Evolutionary conservation across 371 early-diverging fungal genomes (phyloP), one percentile per base, ranked within the genome.

Genomic region (Lichtheimia corymbifera): DNA sequence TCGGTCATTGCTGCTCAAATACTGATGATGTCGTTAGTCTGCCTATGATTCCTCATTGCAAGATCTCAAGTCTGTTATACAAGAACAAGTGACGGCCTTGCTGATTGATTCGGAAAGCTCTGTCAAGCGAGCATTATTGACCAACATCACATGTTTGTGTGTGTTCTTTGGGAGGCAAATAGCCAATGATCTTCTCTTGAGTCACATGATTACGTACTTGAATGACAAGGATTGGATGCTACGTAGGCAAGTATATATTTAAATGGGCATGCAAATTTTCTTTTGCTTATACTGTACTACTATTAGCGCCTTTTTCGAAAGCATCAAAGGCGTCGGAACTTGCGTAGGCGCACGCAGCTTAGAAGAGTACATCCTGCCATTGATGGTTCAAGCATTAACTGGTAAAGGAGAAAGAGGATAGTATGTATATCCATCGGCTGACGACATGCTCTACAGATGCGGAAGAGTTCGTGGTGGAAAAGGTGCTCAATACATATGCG

Each of bases 211-310:
- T 60, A 97, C 97, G 0, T 97, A 94, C 60, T 78, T 97, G 49
- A 97, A 97, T 69, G 97, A 94, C 53, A 82, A 86, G 25, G 96
- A 96, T 61, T 94, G 95, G 96, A 87, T 87, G 81, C 73, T 97
- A 47, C 80, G 96, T 76, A 86, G 90, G 91, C 89, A 47, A 47
- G 35, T 35, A 35, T 35, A 35, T 35, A 35, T 35, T 28, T 11
- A 11, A 35, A 74, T 9, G 43, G 17, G 14, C 18, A 7, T 18
- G 25, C 5, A 49, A 24, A 1, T 30, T 9, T 27, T 13, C 17
- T 11, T 50, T n/a, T 43, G 27, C 27, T 55, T 35, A 35, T 2
- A 0, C 9, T 35, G 35, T 35, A 35, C 35, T 12, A 22, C 18
- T 13, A n/a, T 17, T 53, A 92, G 95, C 44, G 90, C 96, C 0